Evolutionary conservation across 2,329 filamentous ascomycete species (phyloP), one percentile per base, ranked within the genome.

Genomic region (Fonsecaea monophora): DNA sequence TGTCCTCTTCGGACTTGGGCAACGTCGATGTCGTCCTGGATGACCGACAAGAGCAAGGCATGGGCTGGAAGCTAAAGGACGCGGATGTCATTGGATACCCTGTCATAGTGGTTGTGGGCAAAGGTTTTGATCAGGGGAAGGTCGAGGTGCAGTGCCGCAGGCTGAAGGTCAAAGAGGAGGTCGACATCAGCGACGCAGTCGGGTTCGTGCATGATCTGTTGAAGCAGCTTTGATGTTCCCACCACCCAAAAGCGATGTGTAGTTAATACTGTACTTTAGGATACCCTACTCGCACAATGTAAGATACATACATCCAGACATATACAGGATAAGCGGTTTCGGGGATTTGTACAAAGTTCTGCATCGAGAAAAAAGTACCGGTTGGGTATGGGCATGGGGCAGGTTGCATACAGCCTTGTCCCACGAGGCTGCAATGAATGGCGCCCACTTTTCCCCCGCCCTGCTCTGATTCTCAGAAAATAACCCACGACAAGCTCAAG

Each of bases 11-110:
- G 55, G 68, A 70, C 12, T 58, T 63, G 5, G 67, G 68, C 25
- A 68, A 71, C 1, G 68, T 90, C 5, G 92, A 96, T 75, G 81
- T 85, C 2, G 83, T 92, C 2, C 78, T 96, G 0, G 93, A 96
- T 76, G 93, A 97, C 77, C 84, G 90, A 18, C 75, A 82, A 10
- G 78, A 81, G 34, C 85, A 87, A 71, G 82, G 85, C 1, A 83
- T 97, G 68, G 86, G 87, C 2, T 97, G 92, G 92, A 98, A 96
- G 77, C 82, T 98, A 75, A 88, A 87, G 42, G 95, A 99, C 79
- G 95, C 94, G 0, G 94, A 98, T 77, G 77, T 95, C 65, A 87
- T 94, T 62, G 95, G 95, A 2, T 97, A 96, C 76, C 94, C 94
- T 0, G 83, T 98, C 12, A 83, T 94, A 8, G 83, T 97, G 12